Percentiles rank a stretch among this genome's conserved stretches.
Evolutionary conservation across 805 yeast genomes (phyloP).

Genomic region (Cyberlindnera maclurae): DNA sequence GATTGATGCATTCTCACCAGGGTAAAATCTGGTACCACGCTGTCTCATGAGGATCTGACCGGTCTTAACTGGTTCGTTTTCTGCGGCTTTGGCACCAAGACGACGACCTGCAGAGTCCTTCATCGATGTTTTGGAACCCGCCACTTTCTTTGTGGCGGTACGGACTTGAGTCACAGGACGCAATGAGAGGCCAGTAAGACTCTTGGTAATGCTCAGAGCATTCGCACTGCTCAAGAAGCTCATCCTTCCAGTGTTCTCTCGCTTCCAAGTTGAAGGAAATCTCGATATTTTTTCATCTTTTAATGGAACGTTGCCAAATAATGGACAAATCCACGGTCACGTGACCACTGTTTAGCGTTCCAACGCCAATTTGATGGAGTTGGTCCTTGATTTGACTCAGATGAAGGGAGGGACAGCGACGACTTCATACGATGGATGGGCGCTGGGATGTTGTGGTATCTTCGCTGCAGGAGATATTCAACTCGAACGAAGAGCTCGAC

Average conservation of each 20-base stretch:
- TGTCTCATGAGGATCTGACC: slow-evolving; percentile 91
- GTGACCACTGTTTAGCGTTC: too few species aligned
- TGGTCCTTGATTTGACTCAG: too few species aligned
- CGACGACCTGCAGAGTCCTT: slow-evolving; percentile 94
- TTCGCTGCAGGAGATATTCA: slow-evolving; percentile 62
- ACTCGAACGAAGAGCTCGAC: slow-evolving; percentile 46
- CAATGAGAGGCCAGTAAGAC: slow-evolving; percentile 12
- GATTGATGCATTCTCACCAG: slow-evolving; percentile 85
- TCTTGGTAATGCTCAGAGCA: slow-evolving; percentile 7
- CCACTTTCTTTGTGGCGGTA: slow-evolving; percentile 88
- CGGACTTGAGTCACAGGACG: slow-evolving; percentile 44
- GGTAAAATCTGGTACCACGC: slow-evolving; percentile 90
- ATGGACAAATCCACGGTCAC: too few species aligned
- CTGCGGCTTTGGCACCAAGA: slow-evolving; percentile 83
- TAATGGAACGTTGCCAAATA: too few species aligned
- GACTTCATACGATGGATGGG: slow-evolving; percentile 37
- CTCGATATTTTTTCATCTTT: neutral
- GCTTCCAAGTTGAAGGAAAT: neutral
- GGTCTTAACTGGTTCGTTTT: slow-evolving; percentile 62
- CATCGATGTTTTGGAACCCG: slow-evolving; percentile 91
- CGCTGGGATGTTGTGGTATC: slow-evolving; percentile 65
- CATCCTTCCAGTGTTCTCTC: slow-evolving; percentile 6
- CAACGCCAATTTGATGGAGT: too few species aligned
- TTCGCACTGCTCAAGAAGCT: slow-evolving; percentile 14
- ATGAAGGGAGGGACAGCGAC: too few species aligned